Conservation (phyloP, 306 rosid species). For the Ammopiptanthus mongolicus region DNA sequence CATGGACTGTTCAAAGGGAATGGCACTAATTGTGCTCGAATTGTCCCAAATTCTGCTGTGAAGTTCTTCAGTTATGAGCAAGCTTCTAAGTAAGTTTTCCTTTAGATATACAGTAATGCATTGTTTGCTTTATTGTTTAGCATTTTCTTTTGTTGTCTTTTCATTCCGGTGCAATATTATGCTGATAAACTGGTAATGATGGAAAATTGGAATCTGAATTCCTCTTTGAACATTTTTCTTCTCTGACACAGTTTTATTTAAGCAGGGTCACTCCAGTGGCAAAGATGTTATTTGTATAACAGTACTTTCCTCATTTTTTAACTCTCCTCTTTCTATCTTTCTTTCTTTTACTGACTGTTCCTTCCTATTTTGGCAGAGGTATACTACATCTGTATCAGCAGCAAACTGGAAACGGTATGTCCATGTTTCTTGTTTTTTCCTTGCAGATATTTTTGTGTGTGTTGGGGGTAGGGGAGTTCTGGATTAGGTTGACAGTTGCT, state of each 20-base stretch:
- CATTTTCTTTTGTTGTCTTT: not conserved
- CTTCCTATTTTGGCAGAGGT: constrained; percentile 42
- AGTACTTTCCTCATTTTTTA: not conserved
- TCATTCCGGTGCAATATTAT: not conserved
- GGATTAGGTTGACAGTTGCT: not conserved
- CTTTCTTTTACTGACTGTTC: constrained; percentile 8
- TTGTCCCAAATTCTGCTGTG: constrained; percentile 88
- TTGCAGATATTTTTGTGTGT: not conserved
- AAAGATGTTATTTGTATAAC: not conserved
- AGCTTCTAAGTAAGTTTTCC: constrained; percentile 71
- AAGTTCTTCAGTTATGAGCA: constrained; percentile 94
- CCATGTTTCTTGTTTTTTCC: not conserved
- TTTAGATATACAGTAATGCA: not conserved
- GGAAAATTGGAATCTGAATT: not conserved
- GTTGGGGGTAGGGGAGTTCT: not conserved
- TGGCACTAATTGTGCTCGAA: constrained; percentile 91
- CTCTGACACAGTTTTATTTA: not conserved
- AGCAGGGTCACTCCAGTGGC: not conserved
- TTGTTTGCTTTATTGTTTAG: not conserved
- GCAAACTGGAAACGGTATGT: constrained; percentile 72
- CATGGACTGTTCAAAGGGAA: constrained; percentile 88
- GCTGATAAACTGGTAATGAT: not conserved
- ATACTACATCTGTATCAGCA: constrained; percentile 60
- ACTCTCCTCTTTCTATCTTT: not conserved
- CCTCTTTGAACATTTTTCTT: not conserved